phyloP scores from a whole-genome alignment of 441 rosid genomes.

The Rhodomyrtus psidioides region DNA sequence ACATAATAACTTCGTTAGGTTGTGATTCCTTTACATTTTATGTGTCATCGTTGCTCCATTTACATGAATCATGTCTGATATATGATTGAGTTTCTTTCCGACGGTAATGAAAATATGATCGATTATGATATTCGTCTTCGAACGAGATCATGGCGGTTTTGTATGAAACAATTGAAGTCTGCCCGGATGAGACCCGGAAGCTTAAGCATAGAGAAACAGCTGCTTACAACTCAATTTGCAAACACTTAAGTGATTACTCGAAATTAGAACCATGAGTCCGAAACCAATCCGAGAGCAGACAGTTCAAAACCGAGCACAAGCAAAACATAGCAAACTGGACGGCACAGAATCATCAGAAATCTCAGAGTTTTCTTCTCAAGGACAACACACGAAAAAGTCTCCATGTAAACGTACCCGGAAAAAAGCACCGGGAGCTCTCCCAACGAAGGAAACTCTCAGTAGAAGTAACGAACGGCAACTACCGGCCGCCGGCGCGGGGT shows the following conservation, averaged over 20 bases:
- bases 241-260: not conserved
- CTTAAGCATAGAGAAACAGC: not conserved
- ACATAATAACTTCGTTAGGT: not conserved
- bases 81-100: not conserved
- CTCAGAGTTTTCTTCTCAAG: too few species aligned
- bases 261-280: not conserved
- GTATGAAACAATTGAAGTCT: not conserved
- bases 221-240: not conserved
- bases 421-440: not conserved
- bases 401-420: not conserved
- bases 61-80: not conserved
- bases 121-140: not conserved
- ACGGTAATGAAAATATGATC: not conserved
- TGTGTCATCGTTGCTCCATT: not conserved
- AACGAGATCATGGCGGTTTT: not conserved
- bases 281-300: not conserved
- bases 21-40: not conserved
- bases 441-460: not conserved
- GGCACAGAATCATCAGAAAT: not conserved
- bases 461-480: accelerated
- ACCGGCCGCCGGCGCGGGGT: not conserved
- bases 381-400: too few species aligned
- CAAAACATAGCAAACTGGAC: not conserved
- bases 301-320: not conserved
- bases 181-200: not conserved